Percentiles rank a stretch among this genome's conserved stretches.
Conservation (phyloP, 495 filamentous ascomycete genomes). For the Podospora pseudoanserina region DNA sequence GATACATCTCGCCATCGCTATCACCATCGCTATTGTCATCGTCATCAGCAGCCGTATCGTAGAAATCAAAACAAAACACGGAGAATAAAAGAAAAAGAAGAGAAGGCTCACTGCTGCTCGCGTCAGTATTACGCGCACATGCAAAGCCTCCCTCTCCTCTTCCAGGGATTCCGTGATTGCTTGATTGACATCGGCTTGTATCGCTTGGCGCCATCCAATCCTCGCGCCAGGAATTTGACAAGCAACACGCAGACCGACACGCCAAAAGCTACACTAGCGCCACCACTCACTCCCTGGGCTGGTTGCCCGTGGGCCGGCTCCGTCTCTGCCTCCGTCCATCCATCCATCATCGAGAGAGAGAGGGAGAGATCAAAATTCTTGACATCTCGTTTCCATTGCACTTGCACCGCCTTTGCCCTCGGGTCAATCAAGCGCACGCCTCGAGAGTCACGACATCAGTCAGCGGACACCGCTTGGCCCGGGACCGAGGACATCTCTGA, state of each 20-base stretch:
- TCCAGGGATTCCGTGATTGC: constrained; percentile 1
- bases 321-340: not conserved
- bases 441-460: constrained; percentile 19
- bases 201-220: constrained; percentile 8
- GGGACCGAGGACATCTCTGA: not conserved
- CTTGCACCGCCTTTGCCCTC: too few relatives aligned
- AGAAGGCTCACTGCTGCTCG: not conserved
- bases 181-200: constrained; percentile 8
- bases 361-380: not conserved
- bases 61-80: not conserved
- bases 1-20: not conserved
- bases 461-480: constrained; percentile 12
- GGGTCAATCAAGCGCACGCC: not conserved
- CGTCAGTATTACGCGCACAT: not conserved
- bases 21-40: too few relatives aligned
- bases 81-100: not conserved
- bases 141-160: not conserved
- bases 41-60: not conserved
- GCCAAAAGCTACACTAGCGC: not conserved
- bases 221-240: constrained; percentile 10
- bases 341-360: not conserved
- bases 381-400: not conserved
- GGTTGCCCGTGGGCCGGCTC: not conserved
- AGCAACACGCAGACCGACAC: not conserved
- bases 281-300: not conserved